These are phyloP conservation scores for Saraca asoca DNA, from an alignment of 331 rosid genomes.

Conservation along the genomic window DNA sequence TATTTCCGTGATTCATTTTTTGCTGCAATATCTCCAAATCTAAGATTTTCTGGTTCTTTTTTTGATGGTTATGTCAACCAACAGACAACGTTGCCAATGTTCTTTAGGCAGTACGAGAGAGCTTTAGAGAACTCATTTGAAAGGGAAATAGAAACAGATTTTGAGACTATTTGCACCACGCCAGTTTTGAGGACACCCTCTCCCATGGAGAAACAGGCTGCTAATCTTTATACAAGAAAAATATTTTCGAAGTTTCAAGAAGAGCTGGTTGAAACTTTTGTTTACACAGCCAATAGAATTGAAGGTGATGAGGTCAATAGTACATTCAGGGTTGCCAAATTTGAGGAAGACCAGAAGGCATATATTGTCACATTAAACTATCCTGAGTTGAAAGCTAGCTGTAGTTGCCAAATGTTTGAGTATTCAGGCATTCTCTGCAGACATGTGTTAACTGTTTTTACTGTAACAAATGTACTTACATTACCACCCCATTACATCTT, in stretches of 20 bases:
- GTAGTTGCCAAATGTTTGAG: slow-evolving; percentile 73
- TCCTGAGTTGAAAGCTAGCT: slow-evolving; percentile 57
- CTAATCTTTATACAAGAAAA: slow-evolving; percentile 62
- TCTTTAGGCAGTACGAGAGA: slow-evolving; percentile 69
- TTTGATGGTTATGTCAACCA: slow-evolving; percentile 68
- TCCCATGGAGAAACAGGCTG: slow-evolving; percentile 75
- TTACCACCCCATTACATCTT: slow-evolving; percentile 63
- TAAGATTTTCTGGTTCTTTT: slow-evolving; percentile 56
- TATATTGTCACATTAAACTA: slow-evolving; percentile 54
- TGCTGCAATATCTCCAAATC: slow-evolving; percentile 57
- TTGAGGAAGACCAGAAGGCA: slow-evolving; percentile 65
- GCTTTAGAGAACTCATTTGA: slow-evolving; percentile 62
- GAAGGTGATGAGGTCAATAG: slow-evolving; percentile 61
- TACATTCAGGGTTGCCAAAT: slow-evolving; percentile 68
- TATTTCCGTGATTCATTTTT: slow-evolving; percentile 68
- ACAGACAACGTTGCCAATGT: slow-evolving; percentile 65
- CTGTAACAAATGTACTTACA: slow-evolving; percentile 64
- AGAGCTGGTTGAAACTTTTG: slow-evolving; percentile 71
- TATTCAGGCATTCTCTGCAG: slow-evolving; percentile 70
- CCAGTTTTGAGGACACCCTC: slow-evolving; percentile 68
- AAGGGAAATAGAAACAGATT: slow-evolving; percentile 62
- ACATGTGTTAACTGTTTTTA: slow-evolving; percentile 66
- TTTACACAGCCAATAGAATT: slow-evolving; percentile 65
- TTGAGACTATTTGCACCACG: slow-evolving; percentile 56
- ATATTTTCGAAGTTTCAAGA: slow-evolving; percentile 64